A percentile compares a stretch with the other conserved stretches of the same genome.
These are phyloP conservation scores for Plantago ovata DNA, from an alignment of 257 asterid species.

Conservation along the genomic window DNA sequence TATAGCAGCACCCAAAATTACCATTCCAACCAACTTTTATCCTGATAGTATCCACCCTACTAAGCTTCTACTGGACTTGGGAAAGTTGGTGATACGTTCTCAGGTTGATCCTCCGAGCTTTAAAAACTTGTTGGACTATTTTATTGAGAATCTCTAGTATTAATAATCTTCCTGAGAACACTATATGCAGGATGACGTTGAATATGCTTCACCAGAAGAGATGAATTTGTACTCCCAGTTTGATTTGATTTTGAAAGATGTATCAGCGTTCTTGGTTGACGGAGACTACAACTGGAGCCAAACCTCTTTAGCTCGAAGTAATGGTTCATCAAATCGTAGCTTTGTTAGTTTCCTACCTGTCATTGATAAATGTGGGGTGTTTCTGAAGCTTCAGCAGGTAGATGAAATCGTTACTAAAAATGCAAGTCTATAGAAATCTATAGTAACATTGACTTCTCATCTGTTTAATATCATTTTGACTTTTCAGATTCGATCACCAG, in stretches of 20 bases:
- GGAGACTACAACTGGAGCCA: conserved; percentile 86
- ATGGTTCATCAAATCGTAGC: conserved; percentile 37
- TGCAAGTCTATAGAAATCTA: conserved; percentile 11
- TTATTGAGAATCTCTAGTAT: conserved; percentile 8
- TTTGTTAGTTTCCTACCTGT: conserved; percentile 65
- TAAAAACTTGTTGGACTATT: conserved; percentile 14
- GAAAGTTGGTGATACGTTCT: conserved; percentile 79
- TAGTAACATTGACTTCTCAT: conserved; percentile 5
- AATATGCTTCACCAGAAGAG: conserved; percentile 62
- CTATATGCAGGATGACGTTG: conserved; percentile 66
- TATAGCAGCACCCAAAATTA: conserved; percentile 97
- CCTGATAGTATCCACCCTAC: conserved; percentile 80
- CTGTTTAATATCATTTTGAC: conserved; percentile 17
- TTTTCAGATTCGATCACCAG: conserved; percentile 77
- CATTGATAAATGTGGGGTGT: conserved; percentile 84
- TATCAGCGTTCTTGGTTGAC: conserved; percentile 92
- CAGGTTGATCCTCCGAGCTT: conserved; percentile 49
- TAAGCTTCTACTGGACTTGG: conserved; percentile 94
- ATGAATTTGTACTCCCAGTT: conserved; percentile 81
- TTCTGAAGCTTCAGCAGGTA: conserved; percentile 97
- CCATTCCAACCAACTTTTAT: conserved; percentile 79
- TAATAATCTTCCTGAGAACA: conserved; percentile 20
- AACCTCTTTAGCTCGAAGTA: conserved; percentile 29
- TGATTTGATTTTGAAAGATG: conserved; percentile 85
- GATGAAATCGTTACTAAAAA: background rate